Conservation (phyloP, 192 early-diverging fungal species). For the Thoreauomyces humboldtii region DNA sequence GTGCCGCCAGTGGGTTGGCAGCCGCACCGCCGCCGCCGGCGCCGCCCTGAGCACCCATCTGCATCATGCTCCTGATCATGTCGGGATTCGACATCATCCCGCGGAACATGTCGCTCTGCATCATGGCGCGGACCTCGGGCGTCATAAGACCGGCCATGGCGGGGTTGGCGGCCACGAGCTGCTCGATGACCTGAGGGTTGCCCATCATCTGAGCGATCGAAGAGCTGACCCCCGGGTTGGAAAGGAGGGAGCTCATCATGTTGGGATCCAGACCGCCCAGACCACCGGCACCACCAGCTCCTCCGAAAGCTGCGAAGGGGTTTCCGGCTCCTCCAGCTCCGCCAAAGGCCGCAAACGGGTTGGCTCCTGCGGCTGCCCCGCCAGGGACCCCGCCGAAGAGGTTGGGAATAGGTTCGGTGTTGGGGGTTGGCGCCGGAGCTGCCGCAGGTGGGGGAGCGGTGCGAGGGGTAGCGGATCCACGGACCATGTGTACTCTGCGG, state of each 20-base stretch:
- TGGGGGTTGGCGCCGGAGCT: slow-evolving; percentile 35
- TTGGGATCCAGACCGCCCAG: slow-evolving; percentile 47
- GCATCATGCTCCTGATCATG: slow-evolving; percentile 66
- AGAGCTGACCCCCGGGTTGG: slow-evolving; percentile 80
- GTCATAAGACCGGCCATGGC: slow-evolving; percentile 71
- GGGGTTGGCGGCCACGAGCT: slow-evolving; percentile 82
- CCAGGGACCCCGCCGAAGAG: slow-evolving; percentile 29
- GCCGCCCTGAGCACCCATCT: slow-evolving; percentile 53
- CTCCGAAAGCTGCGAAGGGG: slow-evolving; percentile 31
- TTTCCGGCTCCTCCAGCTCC: slow-evolving; percentile 21
- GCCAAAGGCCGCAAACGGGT: slow-evolving; percentile 24
- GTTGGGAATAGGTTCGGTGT: slow-evolving; percentile 34
- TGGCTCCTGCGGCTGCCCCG: slow-evolving; percentile 39
- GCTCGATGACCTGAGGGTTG: slow-evolving; percentile 84
- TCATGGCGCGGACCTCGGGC: slow-evolving; percentile 82
- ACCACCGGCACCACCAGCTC: slow-evolving; percentile 50
- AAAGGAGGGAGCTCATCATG: slow-evolving; percentile 63
- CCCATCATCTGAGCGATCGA: slow-evolving; percentile 77
- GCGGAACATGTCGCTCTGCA: slow-evolving; percentile 58
- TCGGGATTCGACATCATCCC: slow-evolving; percentile 84
- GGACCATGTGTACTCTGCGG: slow-evolving; percentile 82
- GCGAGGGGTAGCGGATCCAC: slow-evolving; percentile 44
- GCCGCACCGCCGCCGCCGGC: slow-evolving; percentile 43
- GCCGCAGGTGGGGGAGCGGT: slow-evolving; percentile 29
- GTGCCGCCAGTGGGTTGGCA: slow-evolving; percentile 36